Evolutionary conservation across 306 rosid genomes (phyloP), one percentile per base, ranked within the genome.

Genomic region (Parietaria judaica): DNA sequence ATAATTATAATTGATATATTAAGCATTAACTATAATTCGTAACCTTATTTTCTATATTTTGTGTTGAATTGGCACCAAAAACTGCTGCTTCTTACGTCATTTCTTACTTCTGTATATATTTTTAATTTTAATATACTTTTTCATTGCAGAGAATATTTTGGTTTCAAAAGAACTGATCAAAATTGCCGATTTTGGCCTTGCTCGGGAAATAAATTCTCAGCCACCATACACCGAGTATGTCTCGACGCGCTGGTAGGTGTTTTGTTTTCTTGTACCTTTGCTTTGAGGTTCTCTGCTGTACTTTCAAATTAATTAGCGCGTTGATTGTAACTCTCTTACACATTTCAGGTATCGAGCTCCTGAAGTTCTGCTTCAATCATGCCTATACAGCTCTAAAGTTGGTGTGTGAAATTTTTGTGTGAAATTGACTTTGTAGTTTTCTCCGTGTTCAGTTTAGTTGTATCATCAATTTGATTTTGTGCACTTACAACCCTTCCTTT

Each of bases 221-320:
- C 99, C 99, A 55, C 99, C 99, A 45, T 94, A 80, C 69, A 94
- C 99, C 3, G 95, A 88, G 64, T 94, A 94, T 68, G 95, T 94
- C 69, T 94, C 97, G 2, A 94, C 97, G 5, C 85, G 99, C 51
- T 94, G 99, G 99, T 94, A 76, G 3, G 94, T 64, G 41, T 60
- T 60, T 37, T 66, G 3, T 63, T 14, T 31, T 2, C 17, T 51
- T 68, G 15, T 49, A 49, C 53, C 53, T n/a, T 23, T 12, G 39
- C 13, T 56, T 72, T 41, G 56, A 11, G 34, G 31, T 12, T 48
- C 39, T 6, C 31, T 47, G 17, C 38, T 3, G 13, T 64, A 54
- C 56, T 54, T 50, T 36, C 34, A 14, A 62, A 14, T n/a, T 39
- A 56, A 51, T n/a, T 43, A 55, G 16, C 51, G 31, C 6, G 10